These are phyloP conservation scores for Melaleuca quinquenervia DNA, from an alignment of 345 rosid species.

Conservation along the genomic window DNA sequence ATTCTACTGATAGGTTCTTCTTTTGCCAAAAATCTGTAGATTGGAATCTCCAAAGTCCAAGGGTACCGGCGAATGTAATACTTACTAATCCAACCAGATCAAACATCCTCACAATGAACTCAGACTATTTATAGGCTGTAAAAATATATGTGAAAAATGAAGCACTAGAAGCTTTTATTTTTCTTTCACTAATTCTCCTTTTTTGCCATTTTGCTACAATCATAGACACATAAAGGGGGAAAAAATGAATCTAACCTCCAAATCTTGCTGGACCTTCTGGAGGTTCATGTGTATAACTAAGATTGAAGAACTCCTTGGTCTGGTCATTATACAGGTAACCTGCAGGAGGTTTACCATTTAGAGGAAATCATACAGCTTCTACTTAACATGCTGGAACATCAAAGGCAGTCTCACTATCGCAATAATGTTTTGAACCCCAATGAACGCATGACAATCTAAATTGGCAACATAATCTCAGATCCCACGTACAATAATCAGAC, in stretches of 20 bases:
- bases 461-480: neutral
- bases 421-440: neutral
- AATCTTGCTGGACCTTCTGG: conserved; percentile 74
- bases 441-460: neutral
- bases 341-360: conserved; percentile 13
- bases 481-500: neutral
- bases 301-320: conserved; percentile 86
- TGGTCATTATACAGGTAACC: conserved; percentile 87
- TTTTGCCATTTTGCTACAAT: neutral
- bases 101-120: neutral
- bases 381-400: neutral
- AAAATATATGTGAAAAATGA: neutral
- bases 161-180: neutral
- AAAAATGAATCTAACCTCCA: conserved; percentile 57
- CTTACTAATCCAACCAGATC: neutral
- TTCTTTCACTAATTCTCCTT: neutral
- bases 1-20: neutral
- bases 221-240: neutral
- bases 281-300: conserved; percentile 79
- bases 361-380: neutral
- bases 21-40: neutral
- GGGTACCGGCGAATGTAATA: neutral
- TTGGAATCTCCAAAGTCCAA: neutral
- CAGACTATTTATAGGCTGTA: neutral
- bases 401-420: neutral